phyloP scores from a whole-genome alignment of 805 yeast species.

The Clavispora vitiphila region DNA sequence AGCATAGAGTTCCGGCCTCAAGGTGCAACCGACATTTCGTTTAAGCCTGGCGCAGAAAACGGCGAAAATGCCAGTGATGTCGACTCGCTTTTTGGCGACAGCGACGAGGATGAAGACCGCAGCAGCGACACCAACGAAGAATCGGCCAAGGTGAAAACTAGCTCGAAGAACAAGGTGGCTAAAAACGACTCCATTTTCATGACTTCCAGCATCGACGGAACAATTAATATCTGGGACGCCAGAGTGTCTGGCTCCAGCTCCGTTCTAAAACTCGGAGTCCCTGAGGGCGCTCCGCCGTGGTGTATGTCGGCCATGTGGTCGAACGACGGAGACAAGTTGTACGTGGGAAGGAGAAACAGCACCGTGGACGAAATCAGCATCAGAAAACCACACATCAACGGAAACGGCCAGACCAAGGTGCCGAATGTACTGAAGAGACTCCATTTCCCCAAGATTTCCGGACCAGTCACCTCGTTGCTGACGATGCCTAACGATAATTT shows the following conservation, averaged over 20 bases:
- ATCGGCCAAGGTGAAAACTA: slow-evolving; percentile 9
- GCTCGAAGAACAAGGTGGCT: slow-evolving; percentile 19
- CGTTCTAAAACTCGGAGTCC: slow-evolving; percentile 48
- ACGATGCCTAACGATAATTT: slow-evolving; percentile 79
- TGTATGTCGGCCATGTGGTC: slow-evolving; percentile 89
- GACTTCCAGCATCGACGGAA: slow-evolving; percentile 81
- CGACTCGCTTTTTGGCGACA: slow-evolving; percentile 46
- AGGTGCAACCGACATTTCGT: slow-evolving; percentile 42
- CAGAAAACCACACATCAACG: slow-evolving; percentile 46
- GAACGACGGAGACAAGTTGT: slow-evolving; percentile 69
- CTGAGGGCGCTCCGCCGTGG: slow-evolving; percentile 85
- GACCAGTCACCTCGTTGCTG: slow-evolving; percentile 78
- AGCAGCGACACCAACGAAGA: slow-evolving; percentile 8
- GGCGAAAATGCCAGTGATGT: slow-evolving; percentile 29
- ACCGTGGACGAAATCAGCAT: slow-evolving; percentile 72
- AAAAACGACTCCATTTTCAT: slow-evolving; percentile 52
- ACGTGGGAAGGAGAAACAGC: slow-evolving; percentile 86
- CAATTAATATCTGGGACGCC: slow-evolving; percentile 76
- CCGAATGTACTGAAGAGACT: slow-evolving; percentile 54
- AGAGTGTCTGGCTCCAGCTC: slow-evolving; percentile 37
- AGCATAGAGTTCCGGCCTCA: slow-evolving; percentile 66
- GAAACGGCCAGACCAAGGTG: slow-evolving; percentile 17
- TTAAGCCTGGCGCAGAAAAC: slow-evolving; percentile 17
- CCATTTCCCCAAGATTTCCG: slow-evolving; percentile 80
- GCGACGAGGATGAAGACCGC: slow-evolving; percentile 26